A percentile compares a stretch with the other conserved stretches of the same genome.
Conservation (phyloP, 164 flowering plant species). For the Taxillus chinensis region DNA sequence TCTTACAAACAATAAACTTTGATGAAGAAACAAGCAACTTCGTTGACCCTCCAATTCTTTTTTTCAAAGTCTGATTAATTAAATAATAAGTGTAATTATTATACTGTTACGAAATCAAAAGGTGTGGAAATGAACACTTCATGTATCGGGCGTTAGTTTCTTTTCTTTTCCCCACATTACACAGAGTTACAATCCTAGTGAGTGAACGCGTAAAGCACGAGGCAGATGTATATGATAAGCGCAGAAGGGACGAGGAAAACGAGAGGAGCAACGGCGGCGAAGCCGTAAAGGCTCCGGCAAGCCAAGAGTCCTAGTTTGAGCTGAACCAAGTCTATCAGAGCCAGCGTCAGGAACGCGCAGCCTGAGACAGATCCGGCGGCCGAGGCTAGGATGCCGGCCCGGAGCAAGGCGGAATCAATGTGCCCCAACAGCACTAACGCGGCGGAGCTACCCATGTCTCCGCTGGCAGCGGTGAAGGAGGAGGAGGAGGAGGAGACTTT, state of each 20-base stretch:
- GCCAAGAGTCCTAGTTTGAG: slow-evolving; percentile 64
- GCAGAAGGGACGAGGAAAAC: slow-evolving; percentile 56
- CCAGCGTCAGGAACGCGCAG: slow-evolving; percentile 63
- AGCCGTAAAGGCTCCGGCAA: slow-evolving; percentile 37
- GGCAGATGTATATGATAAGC: slow-evolving; percentile 39
- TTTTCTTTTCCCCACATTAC: no score
- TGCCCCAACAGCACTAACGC: slow-evolving; percentile 7
- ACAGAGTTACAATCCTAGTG: slow-evolving; percentile 13
- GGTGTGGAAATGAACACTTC: no score
- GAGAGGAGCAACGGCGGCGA: slow-evolving; percentile 54
- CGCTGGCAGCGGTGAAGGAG: slow-evolving; percentile 1
- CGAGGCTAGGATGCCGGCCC: slow-evolving; percentile 45
- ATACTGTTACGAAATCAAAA: no score
- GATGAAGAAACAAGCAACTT: background rate
- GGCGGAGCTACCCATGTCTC: slow-evolving; percentile 7
- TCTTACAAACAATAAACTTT: background rate
- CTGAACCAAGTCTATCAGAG: slow-evolving; percentile 65
- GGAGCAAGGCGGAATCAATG: slow-evolving; percentile 35
- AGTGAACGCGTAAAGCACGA: slow-evolving; percentile 48
- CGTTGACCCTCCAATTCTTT: no score
- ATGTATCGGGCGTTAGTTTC: no score
- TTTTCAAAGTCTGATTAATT: no score
- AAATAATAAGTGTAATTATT: no score
- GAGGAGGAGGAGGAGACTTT: slow-evolving; percentile 8
- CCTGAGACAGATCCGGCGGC: slow-evolving; percentile 66